Evolutionary conservation across 2,329 filamentous ascomycete species (phyloP), one percentile per base, ranked within the genome.

Genomic region (Fusarium tupiense): DNA sequence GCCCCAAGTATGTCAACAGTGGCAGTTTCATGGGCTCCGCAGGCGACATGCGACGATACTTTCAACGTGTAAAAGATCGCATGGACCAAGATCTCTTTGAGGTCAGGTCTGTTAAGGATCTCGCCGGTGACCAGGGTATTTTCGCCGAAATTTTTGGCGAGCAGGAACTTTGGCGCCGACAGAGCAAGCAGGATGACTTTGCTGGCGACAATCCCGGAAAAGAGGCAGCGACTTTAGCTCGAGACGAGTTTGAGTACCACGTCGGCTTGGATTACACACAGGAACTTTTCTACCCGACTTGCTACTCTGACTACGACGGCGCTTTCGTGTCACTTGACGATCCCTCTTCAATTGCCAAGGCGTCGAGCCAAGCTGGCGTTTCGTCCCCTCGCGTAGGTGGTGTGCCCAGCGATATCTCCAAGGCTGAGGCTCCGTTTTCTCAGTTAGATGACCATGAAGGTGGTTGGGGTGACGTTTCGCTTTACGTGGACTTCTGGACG

Each of bases 41-140:
- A 3, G 74, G 76, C 22, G 78, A 79, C 26, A 74, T 80, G 74
- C 66, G 69, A 19, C 71, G 73, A 24, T 77, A 78, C 37, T 76
- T 80, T n/a, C 69, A 72, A 8, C 72, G 76, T 6, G 76, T 72
- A 22, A 75, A 77, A 46, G 75, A 78, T 16, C 78, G 71, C 38
- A 76, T 81, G 64, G 73, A 77, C 13, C 65, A 69, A 52, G 73
- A 71, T 26, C 59, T 75, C 3, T 19, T 61, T 4, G 69, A 73
- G 41, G 49, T 76, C 12, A 26, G 37, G 12, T 65, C 66, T 2
- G 61, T 56, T 8, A 46, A 62, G 9, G 54, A 73, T 17, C 67
- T 81, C 4, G 73, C 69, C n/a, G 78, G 80, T 26, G 80, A 81
- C 38, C 80, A 82, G 53, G 79, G 79, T 16, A 69, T 81, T 20